Evolutionary conservation across 495 filamentous ascomycete species (phyloP).

Genomic region (Neurospora sp.): DNA sequence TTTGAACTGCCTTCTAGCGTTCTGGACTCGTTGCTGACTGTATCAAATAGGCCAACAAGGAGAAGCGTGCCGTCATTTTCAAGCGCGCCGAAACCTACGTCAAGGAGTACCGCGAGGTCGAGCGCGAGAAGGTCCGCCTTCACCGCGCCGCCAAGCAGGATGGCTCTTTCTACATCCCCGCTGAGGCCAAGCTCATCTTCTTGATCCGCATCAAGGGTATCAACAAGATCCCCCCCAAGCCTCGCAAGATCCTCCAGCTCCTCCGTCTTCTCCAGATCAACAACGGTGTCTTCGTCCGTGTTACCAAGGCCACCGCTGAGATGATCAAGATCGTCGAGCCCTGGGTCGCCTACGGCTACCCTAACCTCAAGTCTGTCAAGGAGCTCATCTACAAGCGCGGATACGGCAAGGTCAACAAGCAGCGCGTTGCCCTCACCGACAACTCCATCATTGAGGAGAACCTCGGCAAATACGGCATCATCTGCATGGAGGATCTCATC

Average conservation of each 20-base stretch:
- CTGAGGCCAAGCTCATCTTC: conserved; percentile 95
- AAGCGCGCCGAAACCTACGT: conserved; percentile 99
- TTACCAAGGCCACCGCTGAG: conserved; percentile 96
- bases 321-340: conserved; percentile 98
- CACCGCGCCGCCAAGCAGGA: conserved; percentile 78
- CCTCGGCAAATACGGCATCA: conserved; percentile 96
- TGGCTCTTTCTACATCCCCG: conserved; percentile 86
- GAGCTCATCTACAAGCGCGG: conserved; percentile 99
- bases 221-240: conserved; percentile 99
- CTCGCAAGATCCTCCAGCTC: conserved; percentile 98
- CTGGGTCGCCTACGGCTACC: conserved; percentile 97
- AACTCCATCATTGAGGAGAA: conserved; percentile 94
- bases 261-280: conserved; percentile 99
- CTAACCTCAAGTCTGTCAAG: conserved; percentile 96
- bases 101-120: conserved; percentile 94
- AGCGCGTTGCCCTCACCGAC: conserved; percentile 92
- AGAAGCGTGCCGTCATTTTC: conserved; percentile 96
- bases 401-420: conserved; percentile 95
- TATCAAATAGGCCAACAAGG: conserved; percentile 69
- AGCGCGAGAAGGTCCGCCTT: conserved; percentile 97
- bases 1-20: conserved; percentile 5
- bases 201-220: conserved; percentile 99
- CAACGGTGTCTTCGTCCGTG: conserved; percentile 95
- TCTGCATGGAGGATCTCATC: conserved; percentile 98
- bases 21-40: conserved; percentile 29